Conservation (phyloP, 148 eudicot species). For the Oxyria digyna region DNA sequence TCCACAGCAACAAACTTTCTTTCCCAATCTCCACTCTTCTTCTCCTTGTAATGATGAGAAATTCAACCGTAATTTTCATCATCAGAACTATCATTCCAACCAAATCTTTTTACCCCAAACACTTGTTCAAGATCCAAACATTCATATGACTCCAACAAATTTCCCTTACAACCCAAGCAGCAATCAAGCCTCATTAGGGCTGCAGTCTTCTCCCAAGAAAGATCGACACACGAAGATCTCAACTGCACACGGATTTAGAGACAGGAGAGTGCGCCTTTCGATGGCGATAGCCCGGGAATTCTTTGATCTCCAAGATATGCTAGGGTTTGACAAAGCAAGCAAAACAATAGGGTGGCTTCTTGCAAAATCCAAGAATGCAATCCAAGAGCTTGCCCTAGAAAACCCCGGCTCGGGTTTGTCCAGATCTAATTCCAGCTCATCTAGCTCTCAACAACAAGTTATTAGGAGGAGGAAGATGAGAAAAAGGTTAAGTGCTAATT, state of each 20-base stretch:
- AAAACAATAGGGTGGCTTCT: conserved; percentile 3
- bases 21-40: background rate
- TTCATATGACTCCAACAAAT: background rate
- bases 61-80: background rate
- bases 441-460: background rate
- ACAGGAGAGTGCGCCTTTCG: conserved; percentile 5
- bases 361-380: background rate
- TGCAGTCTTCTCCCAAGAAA: background rate
- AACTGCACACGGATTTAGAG: conserved; percentile 3
- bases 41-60: background rate
- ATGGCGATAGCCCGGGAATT: conserved; percentile 8
- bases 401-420: background rate
- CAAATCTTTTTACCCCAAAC: conserved; percentile 5
- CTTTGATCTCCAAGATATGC: conserved; percentile 7
- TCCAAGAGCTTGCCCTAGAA: conserved; percentile 2
- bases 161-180: background rate
- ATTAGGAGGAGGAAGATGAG: background rate
- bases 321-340: conserved; percentile 6
- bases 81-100: background rate
- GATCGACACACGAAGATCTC: conserved; percentile 9
- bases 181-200: background rate
- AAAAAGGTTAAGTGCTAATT: background rate
- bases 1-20: background rate
- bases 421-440: background rate
- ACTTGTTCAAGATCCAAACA: background rate